phyloP scores from a whole-genome alignment of 345 rosid species.

The Dimocarpus longan region DNA sequence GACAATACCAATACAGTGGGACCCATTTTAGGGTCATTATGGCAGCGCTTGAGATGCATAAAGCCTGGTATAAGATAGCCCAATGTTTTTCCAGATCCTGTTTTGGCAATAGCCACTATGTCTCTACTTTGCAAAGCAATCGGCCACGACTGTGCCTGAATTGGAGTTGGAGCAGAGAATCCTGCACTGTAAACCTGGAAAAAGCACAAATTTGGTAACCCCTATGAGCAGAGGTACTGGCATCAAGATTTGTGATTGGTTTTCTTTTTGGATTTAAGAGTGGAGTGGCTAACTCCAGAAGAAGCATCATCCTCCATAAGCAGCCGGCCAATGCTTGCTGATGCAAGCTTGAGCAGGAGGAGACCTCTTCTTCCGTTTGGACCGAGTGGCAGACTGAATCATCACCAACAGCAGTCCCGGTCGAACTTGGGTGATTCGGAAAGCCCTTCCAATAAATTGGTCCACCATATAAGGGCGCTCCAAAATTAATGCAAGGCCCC shows the following conservation, averaged over 20 bases:
- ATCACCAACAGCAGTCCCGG: conserved; percentile 86
- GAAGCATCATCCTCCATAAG: conserved; percentile 96
- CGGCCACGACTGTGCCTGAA: conserved; percentile 99
- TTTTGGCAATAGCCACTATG: conserved; percentile 95
- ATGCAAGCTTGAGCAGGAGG: conserved; percentile 92
- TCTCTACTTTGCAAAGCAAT: conserved; percentile 88
- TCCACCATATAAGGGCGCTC: conserved; percentile 76
- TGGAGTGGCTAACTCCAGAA: conserved; percentile 71
- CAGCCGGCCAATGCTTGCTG: conserved; percentile 74
- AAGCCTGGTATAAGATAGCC: conserved; percentile 94
- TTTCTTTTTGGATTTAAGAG: conserved; percentile 43
- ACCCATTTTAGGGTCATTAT: conserved; percentile 74
- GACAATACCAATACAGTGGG: conserved; percentile 91
- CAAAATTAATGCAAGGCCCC: conserved; percentile 74
- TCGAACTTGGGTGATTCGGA: conserved; percentile 69
- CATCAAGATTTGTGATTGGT: conserved; percentile 51
- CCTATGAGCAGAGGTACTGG: conserved; percentile 52
- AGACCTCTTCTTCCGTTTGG: conserved; percentile 82
- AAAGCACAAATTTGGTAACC: conserved; percentile 60
- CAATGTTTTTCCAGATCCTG: conserved; percentile 97
- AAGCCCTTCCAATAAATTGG: conserved; percentile 74
- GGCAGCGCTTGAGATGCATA: conserved; percentile 69
- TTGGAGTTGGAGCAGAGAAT: conserved; percentile 93
- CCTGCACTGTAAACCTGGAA: conserved; percentile 95
- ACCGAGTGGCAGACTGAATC: conserved; percentile 71